Evolutionary conservation across 2,329 filamentous ascomycete genomes (phyloP).

Genomic region (Chrysosporium queenslandicum): DNA sequence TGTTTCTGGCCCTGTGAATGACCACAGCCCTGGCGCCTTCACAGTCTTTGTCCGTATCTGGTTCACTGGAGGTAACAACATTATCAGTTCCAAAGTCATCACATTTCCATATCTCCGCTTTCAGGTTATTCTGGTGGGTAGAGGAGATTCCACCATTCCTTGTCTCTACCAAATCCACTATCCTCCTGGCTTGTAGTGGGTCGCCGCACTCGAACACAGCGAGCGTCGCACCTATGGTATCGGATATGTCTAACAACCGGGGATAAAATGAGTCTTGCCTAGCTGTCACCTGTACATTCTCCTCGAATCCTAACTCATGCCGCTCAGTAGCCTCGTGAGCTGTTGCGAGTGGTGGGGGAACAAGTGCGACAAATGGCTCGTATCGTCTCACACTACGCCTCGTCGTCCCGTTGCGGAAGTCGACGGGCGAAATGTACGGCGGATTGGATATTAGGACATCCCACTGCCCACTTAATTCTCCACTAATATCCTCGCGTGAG

Average conservation of each 20-base stretch:
- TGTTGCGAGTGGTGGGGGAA: conserved; percentile 41
- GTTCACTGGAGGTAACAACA: not conserved
- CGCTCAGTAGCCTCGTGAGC: not conserved
- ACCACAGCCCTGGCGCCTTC: conserved; percentile 17
- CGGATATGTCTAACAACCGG: conserved; percentile 24
- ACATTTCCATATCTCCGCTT: conserved; percentile 19
- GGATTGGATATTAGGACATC: conserved; percentile 77
- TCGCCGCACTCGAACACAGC: conserved; percentile 33
- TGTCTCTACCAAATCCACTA: conserved; percentile 16
- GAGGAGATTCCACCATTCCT: not conserved
- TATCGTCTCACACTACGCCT: conserved; percentile 65
- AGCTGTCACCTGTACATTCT: not conserved
- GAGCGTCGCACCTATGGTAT: conserved; percentile 21
- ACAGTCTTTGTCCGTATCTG: not conserved
- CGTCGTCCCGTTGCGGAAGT: conserved; percentile 51
- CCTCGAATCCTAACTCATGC: not conserved
- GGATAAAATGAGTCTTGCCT: conserved; percentile 30
- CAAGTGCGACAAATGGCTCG: conserved; percentile 72
- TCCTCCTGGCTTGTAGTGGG: conserved; percentile 26
- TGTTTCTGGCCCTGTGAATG: not conserved
- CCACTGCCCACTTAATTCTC: not conserved
- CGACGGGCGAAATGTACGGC: conserved; percentile 67
- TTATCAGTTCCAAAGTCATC: conserved; percentile 5
- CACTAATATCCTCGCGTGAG: not conserved
- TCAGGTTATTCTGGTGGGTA: not conserved